Evolutionary conservation across 2,329 filamentous ascomycete genomes (phyloP), one percentile per base, ranked within the genome.

Genomic region (Hypoxylon rubiginosum): DNA sequence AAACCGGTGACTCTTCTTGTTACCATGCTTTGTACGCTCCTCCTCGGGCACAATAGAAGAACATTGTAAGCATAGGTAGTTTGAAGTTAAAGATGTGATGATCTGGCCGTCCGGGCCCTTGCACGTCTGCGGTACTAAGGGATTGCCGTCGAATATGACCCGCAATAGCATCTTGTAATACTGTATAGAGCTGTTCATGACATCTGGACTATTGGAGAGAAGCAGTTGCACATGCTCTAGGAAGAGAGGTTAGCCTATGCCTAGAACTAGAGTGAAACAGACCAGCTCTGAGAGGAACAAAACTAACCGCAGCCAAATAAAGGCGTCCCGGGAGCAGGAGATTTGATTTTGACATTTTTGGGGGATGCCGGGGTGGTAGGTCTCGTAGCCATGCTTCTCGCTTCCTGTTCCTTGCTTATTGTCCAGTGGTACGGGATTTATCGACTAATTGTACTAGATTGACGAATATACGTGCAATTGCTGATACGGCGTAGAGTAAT

Each of bases 1-100:
- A 73, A 94, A 93, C 55, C 88, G 85, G 78, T 95, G 92, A 54
- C 83, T 83, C 75, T 91, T 93, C 60, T 89, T 87, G 15, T 84
- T 85, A 11, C 90, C 89, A 78, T 95, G 92, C 73, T 86, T 86
- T 53, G 86, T 79, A 55, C 90, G 84, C 67, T 91, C 89, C 55
- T 91, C 86, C 68, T 89, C 86, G 11, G 86, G 87, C 64, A 91
- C 86, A 21, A 91, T 92, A 54, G 83, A 85, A 10, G 90, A 88
- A 73, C 92, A 95, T 78, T 93, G 91, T 52, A 93, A 79, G 73
- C 91, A 93, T 26, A 93, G 84, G 75, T 90, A 92, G 73, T 91
- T 91, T 50, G 89, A 86, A 13, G 89, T 90, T 62, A 91, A 78
- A 5, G 86, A 88, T 9, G 88, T 90, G 67, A 88, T 79, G 51